phyloP scores from a whole-genome alignment of 2,329 filamentous ascomycete genomes.

The Trichoderma endophyticum region DNA sequence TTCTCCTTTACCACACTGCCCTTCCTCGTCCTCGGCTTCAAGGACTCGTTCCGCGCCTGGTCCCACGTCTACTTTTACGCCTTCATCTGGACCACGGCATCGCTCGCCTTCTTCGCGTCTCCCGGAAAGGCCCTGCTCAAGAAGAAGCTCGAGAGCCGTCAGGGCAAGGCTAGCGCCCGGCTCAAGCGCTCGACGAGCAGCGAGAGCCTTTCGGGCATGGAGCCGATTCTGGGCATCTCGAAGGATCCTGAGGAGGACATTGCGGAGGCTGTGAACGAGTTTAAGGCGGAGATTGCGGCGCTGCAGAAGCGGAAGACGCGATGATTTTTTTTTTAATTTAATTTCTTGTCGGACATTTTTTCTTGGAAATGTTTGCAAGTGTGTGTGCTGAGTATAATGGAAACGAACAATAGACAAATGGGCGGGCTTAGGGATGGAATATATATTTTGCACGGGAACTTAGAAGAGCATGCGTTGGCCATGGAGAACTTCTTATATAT shows the following conservation, averaged over 20 bases:
- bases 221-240: constrained; percentile 73
- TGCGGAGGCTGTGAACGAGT: constrained; percentile 72
- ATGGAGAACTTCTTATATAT: neutral
- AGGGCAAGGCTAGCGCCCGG: constrained; percentile 43
- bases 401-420: neutral
- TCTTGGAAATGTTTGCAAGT: neutral
- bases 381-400: neutral
- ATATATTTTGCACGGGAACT: neutral
- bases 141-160: constrained; percentile 57
- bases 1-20: constrained; percentile 82
- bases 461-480: neutral
- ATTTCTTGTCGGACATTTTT: neutral
- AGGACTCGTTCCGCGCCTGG: constrained; percentile 73
- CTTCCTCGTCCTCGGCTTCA: constrained; percentile 77
- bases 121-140: constrained; percentile 65
- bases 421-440: neutral
- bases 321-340: neutral
- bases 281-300: constrained; percentile 61
- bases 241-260: constrained; percentile 73
- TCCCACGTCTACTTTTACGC: constrained; percentile 84
- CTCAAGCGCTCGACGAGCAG: constrained; percentile 52
- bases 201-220: constrained; percentile 53
- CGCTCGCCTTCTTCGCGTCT: constrained; percentile 74
- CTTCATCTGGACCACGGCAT: constrained; percentile 61
- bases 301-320: constrained; percentile 22